Evolutionary conservation across 345 rosid genomes (phyloP).

Genomic region (Microthlaspi erraticum): DNA sequence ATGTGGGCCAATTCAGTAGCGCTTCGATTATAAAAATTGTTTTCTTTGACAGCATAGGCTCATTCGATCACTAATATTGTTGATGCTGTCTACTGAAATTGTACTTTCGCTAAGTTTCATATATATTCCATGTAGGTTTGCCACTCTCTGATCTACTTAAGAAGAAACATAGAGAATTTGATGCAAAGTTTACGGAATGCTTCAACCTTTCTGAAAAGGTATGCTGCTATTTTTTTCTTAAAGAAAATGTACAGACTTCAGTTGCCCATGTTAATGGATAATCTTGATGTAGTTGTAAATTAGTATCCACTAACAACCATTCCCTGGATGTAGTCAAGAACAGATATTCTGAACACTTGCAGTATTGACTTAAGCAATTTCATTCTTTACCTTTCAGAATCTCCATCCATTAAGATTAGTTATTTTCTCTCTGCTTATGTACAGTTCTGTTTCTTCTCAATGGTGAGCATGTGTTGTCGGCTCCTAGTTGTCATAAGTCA

Average conservation of each 20-base stretch:
- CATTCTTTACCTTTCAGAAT: slow-evolving; percentile 3
- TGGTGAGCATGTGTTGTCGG: slow-evolving; percentile 24
- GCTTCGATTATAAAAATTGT: neutral
- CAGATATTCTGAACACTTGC: slow-evolving; percentile 5
- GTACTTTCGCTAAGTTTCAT: slow-evolving; percentile 25
- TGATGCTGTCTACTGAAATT: slow-evolving; percentile 20
- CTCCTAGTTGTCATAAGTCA: slow-evolving; percentile 23
- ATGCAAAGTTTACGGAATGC: slow-evolving; percentile 60
- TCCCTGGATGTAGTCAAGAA: slow-evolving; percentile 21
- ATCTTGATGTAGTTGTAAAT: slow-evolving; percentile 5
- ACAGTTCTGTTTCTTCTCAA: slow-evolving; percentile 6
- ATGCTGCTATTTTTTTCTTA: slow-evolving; percentile 2
- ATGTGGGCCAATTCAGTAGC: neutral
- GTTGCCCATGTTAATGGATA: slow-evolving; percentile 8
- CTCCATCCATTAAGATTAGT: slow-evolving; percentile 10
- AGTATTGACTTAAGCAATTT: slow-evolving; percentile 15
- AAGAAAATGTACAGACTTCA: neutral
- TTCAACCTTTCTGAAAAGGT: slow-evolving; percentile 77
- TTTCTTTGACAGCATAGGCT: slow-evolving; percentile 8
- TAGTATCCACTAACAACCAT: neutral
- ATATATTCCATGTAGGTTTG: slow-evolving; percentile 51
- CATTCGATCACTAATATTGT: slow-evolving; percentile 18
- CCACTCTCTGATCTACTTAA: slow-evolving; percentile 60
- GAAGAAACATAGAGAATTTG: slow-evolving; percentile 70
- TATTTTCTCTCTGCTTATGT: slow-evolving; percentile 4